Base-by-base conservation (phyloP, 2,329 filamentous ascomycete genomes). In the Beauveria brongniartii region DNA sequence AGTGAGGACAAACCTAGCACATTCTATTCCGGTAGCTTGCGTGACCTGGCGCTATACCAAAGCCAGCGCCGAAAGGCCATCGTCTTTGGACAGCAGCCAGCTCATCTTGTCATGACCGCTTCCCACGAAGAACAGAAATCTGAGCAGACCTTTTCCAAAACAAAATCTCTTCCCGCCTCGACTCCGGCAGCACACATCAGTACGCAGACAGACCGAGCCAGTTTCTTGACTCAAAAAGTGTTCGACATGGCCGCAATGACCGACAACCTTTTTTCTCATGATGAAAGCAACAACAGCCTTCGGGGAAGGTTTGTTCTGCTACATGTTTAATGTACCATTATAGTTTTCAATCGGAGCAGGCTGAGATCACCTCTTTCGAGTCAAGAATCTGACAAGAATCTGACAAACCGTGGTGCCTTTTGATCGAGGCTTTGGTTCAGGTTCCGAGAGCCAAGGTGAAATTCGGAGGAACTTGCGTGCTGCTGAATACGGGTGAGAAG, bases 291-390 rank as follows among this genome's bases (percentile, higher is more conserved):
- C 4, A 18, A 20, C 22, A 24, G 20, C 46, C 12, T 14, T 50
- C 44, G 5, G 34, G 12, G 34, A 10, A 5, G 34, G 34, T 37
- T 63, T 40, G n/a, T 61, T 62, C 44, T 61, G 47, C 61, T 48
- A 44, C 40, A 55, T 51, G 67, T 66, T 69, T 61, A 69, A 69
- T 66, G 64, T 69, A 65, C 18, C 30, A 68, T 56, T 66, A 77
- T 80, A 80, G 78, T 81, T 80, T 80, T 80, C 78, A 80, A 80
- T 77, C 78, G 73, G 77, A 81, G 78, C 75, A 74, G 73, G 72
- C 72, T 74, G 71, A 64, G 64, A 59, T 46, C 57, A 8, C 56
- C 9, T 44, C 1, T 46, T 26, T 41, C 12, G 20, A 18, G 4
- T 26, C 37, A 50, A 54, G 26, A 46, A 16, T 9, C 6, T 30